Evolutionary conservation across 352 stramenopile species (phyloP), one percentile per base, ranked within the genome.

Genomic region (Phytopythium ostracodes): DNA sequence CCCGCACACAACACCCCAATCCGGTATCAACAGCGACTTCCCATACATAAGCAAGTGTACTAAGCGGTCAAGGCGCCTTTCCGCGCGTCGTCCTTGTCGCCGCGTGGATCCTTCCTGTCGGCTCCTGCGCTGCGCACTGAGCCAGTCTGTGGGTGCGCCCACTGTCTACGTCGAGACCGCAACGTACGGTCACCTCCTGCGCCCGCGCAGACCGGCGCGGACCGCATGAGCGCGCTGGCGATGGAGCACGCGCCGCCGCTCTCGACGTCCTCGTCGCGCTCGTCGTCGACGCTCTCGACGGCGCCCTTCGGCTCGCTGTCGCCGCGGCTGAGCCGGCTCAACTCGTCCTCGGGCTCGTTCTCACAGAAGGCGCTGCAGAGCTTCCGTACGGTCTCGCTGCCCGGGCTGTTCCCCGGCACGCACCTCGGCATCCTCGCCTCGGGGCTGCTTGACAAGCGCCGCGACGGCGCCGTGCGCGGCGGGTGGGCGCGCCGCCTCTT

Each of bases 401-500:
- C 84, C 0, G 86, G 84, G 0, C 67, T 92, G 20, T 79, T 91
- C 54, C 82, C 85, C 0, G 84, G 84, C 31, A 89, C 81, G 12
- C 84, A 88, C 53, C 65, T 93, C 25, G 84, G 84, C 38, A 89
- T 95, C 38, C 63, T 95, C 35, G 80, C 83, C 38, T 93, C 85
- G 1, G 84, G 87, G 0, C 40, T 83, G 35, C 66, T 95, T 24
- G 87, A 95, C 68, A 95, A 95, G 56, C 84, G 83, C 38, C 83
- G 87, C 42, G 87, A 95, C 56, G 87, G 87, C 20, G 87, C 87
- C 15, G 87, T 95, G 31, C 83, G 87, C 20, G 84, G 84, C 18
- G 87, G 87, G 17, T 95, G 84, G 85, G 84, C 87, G 24, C 83
- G 83, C 56, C 76, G 87, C 2, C 76, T 94, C 43, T 95, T 95